Percentiles rank a stretch among this genome's conserved stretches.
Evolutionary conservation across 345 rosid genomes (phyloP).

Genomic region (Boechera retrofracta): DNA sequence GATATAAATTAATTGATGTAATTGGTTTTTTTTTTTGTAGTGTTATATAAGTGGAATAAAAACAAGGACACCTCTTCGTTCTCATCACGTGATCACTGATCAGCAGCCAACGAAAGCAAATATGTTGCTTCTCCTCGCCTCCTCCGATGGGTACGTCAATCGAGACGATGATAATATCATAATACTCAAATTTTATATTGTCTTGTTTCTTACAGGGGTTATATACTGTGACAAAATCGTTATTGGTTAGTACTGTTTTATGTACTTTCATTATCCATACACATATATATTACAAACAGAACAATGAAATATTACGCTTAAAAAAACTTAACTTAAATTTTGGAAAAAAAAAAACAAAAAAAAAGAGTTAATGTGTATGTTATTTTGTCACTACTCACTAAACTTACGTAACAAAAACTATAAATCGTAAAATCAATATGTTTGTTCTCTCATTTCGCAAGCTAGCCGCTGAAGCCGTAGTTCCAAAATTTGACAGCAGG

Average conservation of each 20-base stretch:
- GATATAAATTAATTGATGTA: no score
- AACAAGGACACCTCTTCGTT: constrained; percentile 20
- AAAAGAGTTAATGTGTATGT: no score
- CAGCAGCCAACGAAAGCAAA: constrained; percentile 30
- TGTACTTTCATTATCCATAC: background rate
- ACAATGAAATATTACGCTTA: no score
- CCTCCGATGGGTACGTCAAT: background rate
- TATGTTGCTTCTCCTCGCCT: background rate
- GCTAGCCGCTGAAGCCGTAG: background rate
- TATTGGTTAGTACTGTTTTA: background rate
- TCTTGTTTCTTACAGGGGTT: background rate
- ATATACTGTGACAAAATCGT: background rate
- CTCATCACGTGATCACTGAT: constrained; percentile 31
- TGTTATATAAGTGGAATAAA: background rate
- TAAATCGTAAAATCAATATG: background rate
- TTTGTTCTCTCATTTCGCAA: background rate
- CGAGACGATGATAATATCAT: constrained; percentile 13
- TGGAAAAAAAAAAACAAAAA: no score
- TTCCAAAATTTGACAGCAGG: constrained; percentile 18
- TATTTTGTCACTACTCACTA: no score
- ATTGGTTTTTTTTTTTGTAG: no score
- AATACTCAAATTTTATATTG: background rate
- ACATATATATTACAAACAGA: no score
- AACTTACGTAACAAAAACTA: background rate
- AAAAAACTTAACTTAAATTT: no score